These are phyloP conservation scores for Cenchrus americanus DNA, from an alignment of 176 grass and related monocot genomes.

Conservation along the genomic window DNA sequence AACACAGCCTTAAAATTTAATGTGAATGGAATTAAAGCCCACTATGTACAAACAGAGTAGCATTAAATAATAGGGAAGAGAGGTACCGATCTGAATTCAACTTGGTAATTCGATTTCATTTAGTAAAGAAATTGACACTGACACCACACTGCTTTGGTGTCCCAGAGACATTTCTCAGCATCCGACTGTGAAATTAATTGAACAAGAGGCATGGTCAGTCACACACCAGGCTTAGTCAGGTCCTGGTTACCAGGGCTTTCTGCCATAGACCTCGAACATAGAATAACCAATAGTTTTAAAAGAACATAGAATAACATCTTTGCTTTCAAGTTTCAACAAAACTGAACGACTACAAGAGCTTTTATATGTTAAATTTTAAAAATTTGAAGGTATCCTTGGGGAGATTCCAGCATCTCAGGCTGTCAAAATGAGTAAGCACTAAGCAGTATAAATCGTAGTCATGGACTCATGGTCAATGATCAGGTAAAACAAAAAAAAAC, in stretches of 20 bases:
- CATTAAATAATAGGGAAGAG: slow-evolving; percentile 24
- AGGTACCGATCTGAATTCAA: slow-evolving; percentile 23
- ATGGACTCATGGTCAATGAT: background rate
- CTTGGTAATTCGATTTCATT: background rate
- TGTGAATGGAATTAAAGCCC: background rate
- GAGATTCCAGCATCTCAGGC: slow-evolving; percentile 9
- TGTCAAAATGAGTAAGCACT: background rate
- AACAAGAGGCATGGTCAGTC: slow-evolving; percentile 27
- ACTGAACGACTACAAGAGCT: slow-evolving; percentile 14
- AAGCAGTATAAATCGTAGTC: background rate
- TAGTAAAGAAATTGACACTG: background rate
- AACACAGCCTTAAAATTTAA: background rate
- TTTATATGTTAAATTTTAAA: background rate
- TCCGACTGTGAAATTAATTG: slow-evolving; percentile 2
- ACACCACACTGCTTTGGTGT: background rate
- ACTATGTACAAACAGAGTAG: slow-evolving; percentile 24
- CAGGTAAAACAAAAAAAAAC: background rate
- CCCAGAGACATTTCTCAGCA: background rate
- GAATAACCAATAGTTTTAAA: background rate
- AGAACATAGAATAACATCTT: background rate
- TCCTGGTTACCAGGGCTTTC: background rate
- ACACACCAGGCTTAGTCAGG: slow-evolving; percentile 5
- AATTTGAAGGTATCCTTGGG: background rate
- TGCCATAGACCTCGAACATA: background rate
- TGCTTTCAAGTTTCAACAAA: slow-evolving; percentile 36